These are phyloP conservation scores for Rubia tinctorum DNA, from an alignment of 305 asterid species.

Conservation along the genomic window DNA sequence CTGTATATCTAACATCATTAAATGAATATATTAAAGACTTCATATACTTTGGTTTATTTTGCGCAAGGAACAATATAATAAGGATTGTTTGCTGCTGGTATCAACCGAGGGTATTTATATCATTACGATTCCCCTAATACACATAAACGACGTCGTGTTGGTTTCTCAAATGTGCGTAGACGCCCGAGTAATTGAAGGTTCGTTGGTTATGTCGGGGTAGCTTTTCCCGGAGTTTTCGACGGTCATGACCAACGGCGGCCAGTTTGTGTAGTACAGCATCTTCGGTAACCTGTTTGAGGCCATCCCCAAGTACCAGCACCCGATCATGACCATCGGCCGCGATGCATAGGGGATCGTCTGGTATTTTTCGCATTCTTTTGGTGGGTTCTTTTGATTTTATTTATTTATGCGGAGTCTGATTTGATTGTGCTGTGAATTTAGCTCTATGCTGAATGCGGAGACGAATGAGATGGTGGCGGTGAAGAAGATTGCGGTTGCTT, in stretches of 20 bases:
- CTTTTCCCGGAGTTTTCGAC: conserved; percentile 62
- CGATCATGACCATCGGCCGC: conserved; percentile 83
- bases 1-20: too few species aligned
- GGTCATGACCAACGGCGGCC: conserved; percentile 65
- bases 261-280: conserved; percentile 55
- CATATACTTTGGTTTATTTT: too few species aligned
- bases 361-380: conserved; percentile 19
- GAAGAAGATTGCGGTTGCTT: conserved; percentile 88
- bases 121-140: too few species aligned
- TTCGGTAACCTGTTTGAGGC: conserved; percentile 67
- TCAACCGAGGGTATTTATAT: too few species aligned
- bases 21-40: too few species aligned
- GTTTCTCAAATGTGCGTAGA: too few species aligned
- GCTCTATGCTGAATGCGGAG: conserved; percentile 74
- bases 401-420: background rate
- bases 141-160: too few species aligned
- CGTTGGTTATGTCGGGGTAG: too few species aligned
- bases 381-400: background rate
- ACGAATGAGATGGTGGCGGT: conserved; percentile 92
- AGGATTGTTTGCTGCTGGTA: too few species aligned
- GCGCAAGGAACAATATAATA: too few species aligned
- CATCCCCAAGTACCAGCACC: conserved; percentile 60
- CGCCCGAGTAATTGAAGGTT: too few species aligned
- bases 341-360: conserved; percentile 95
- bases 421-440: conserved; percentile 23